A percentile compares a stretch with the other conserved stretches of the same genome.
phyloP scores from a whole-genome alignment of 306 rosid genomes.

The Vicia sativa region DNA sequence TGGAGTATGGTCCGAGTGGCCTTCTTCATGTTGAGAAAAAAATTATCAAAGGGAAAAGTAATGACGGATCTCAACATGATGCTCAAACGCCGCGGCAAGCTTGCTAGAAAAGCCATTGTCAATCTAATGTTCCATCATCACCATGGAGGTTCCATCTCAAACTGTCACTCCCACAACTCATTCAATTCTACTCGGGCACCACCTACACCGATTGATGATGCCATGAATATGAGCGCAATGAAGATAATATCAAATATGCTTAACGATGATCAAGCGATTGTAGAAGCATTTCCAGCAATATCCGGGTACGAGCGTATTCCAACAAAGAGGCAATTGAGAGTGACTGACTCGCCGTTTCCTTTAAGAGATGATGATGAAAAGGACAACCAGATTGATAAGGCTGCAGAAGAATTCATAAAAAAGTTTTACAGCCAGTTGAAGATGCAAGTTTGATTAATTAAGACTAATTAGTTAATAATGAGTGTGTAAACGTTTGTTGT shows the following conservation, averaged over 20 bases:
- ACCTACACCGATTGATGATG: conserved; percentile 57
- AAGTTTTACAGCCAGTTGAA: conserved; percentile 71
- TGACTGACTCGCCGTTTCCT: conserved; percentile 94
- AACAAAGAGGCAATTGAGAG: conserved; percentile 70
- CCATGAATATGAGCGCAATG: conserved; percentile 40
- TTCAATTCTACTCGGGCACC: conserved; percentile 62
- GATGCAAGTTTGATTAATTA: conserved; percentile 44
- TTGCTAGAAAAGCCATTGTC: conserved; percentile 79
- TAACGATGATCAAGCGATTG: conserved; percentile 19
- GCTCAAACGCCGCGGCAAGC: conserved; percentile 82
- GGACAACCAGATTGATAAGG: conserved; percentile 65
- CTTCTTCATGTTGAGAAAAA: conserved; percentile 71
- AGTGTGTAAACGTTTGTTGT: neutral
- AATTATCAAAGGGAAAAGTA: conserved; percentile 66
- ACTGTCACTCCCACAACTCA: conserved; percentile 6
- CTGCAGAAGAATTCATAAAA: conserved; percentile 79
- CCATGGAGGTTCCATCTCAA: conserved; percentile 22
- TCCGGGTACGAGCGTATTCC: conserved; percentile 62
- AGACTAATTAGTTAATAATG: neutral
- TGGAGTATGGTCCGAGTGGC: conserved; percentile 69
- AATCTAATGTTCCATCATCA: conserved; percentile 66
- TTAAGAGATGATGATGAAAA: conserved; percentile 48
- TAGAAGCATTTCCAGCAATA: conserved; percentile 56
- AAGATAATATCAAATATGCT: conserved; percentile 58
- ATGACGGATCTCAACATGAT: conserved; percentile 67